phyloP scores from a whole-genome alignment of 352 stramenopile species.

The Phytophthora fragariae region DNA sequence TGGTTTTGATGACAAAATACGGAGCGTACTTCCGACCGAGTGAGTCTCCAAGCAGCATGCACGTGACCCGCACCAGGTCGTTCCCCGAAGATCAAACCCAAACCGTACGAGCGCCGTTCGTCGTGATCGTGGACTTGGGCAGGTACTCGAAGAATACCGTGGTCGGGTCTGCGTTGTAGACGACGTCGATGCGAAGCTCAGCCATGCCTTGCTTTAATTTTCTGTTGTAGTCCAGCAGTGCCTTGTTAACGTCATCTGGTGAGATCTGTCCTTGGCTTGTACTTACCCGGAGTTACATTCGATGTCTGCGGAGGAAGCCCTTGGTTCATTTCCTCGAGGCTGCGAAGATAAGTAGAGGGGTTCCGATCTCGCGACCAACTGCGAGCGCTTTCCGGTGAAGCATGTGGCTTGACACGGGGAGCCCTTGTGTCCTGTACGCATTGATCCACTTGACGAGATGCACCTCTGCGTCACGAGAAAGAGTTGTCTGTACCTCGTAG shows the following conservation, averaged over 20 bases:
- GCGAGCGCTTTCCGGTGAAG: too few relatives aligned
- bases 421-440: too few relatives aligned
- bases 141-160: constrained; percentile 25
- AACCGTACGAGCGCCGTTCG: constrained; percentile 10
- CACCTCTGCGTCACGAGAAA: too few relatives aligned
- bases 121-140: constrained; percentile 9
- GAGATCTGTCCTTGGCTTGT: background rate
- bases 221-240: background rate
- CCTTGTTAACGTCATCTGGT: background rate
- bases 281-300: background rate
- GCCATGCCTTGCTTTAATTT: background rate
- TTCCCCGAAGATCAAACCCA: constrained; percentile 11
- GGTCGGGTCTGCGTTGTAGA: constrained; percentile 30
- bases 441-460: too few relatives aligned
- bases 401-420: too few relatives aligned
- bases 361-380: too few relatives aligned
- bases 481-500: too few relatives aligned
- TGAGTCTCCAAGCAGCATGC: constrained; percentile 19
- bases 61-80: constrained; percentile 20
- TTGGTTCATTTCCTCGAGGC: too few relatives aligned
- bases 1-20: background rate
- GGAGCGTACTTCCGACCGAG: background rate
- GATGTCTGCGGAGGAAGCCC: too few relatives aligned
- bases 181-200: constrained; percentile 3
- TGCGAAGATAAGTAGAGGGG: too few relatives aligned